Conservation (phyloP, 257 asterid genomes). For the Nicotiana knightiana region DNA sequence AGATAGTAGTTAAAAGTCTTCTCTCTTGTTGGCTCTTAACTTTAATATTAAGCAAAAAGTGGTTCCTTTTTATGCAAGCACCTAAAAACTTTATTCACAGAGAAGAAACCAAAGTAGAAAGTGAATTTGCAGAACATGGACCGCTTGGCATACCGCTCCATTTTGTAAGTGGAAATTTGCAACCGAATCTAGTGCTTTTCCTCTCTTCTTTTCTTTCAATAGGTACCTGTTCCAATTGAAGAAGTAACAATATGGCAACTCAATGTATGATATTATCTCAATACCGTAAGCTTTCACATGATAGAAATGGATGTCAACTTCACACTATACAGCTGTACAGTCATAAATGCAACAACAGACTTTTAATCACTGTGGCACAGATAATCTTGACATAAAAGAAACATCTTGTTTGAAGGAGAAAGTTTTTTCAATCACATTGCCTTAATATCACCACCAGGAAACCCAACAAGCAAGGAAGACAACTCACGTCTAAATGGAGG, state of each 20-base stretch:
- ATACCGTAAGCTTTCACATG: neutral
- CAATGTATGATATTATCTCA: neutral
- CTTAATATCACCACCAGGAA: neutral
- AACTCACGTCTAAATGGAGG: neutral
- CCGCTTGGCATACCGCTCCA: constrained; percentile 76
- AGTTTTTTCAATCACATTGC: neutral
- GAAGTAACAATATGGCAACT: constrained; percentile 6
- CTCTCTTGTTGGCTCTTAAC: neutral
- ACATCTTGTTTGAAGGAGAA: neutral
- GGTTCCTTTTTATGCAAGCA: neutral
- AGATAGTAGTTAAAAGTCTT: neutral
- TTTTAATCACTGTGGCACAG: neutral
- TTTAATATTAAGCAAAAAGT: neutral
- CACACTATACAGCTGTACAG: neutral
- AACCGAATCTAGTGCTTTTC: constrained; percentile 89
- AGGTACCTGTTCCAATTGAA: constrained; percentile 57
- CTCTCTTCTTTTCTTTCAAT: constrained; percentile 80
- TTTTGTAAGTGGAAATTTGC: constrained; percentile 96
- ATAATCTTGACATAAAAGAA: neutral
- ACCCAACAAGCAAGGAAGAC: neutral
- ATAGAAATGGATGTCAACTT: neutral
- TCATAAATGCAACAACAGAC: neutral
- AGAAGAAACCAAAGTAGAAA: neutral
- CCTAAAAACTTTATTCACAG: neutral
- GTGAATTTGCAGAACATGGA: constrained; percentile 5